A percentile compares a stretch with the other conserved stretches of the same genome.
These are phyloP conservation scores for Acrocalymma vagum DNA, from an alignment of 2,329 filamentous ascomycete genomes.

Conservation along the genomic window DNA sequence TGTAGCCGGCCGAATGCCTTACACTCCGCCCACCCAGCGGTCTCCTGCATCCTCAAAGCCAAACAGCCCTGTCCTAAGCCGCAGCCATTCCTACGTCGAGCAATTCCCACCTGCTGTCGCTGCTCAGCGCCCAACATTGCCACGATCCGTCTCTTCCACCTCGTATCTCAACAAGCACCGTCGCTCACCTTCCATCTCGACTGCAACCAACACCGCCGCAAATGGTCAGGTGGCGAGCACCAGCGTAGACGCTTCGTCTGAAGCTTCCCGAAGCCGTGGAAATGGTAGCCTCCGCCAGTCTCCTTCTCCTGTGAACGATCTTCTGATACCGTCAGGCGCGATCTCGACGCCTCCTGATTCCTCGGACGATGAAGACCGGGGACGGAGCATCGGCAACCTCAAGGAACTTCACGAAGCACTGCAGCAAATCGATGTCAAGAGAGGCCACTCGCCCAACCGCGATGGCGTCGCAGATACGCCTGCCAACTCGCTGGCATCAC, in stretches of 20 bases:
- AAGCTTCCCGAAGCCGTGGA: conserved; percentile 32
- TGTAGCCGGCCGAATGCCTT: conserved; percentile 74
- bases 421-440: conserved; percentile 75
- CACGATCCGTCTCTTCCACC: conserved; percentile 66
- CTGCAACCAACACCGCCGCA: conserved; percentile 37
- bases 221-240: conserved; percentile 37
- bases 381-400: conserved; percentile 53
- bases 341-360: conserved; percentile 94
- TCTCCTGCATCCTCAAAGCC: conserved; percentile 66
- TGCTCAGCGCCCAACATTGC: conserved; percentile 56
- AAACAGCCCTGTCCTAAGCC: conserved; percentile 59
- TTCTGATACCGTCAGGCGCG: conserved; percentile 80
- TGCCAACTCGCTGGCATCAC: conserved; percentile 25
- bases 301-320: conserved; percentile 80
- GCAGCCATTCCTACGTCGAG: conserved; percentile 60
- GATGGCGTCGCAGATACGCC: conserved; percentile 26
- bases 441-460: conserved; percentile 65
- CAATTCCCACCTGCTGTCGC: conserved; percentile 42
- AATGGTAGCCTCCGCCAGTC: conserved; percentile 79
- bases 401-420: conserved; percentile 83
- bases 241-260: conserved; percentile 27
- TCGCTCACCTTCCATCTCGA: conserved; percentile 61
- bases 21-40: conserved; percentile 79
- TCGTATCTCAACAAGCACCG: conserved; percentile 70
- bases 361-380: conserved; percentile 84